Conservation (phyloP, 2,329 filamentous ascomycete species). For the Venturia nashicola region DNA sequence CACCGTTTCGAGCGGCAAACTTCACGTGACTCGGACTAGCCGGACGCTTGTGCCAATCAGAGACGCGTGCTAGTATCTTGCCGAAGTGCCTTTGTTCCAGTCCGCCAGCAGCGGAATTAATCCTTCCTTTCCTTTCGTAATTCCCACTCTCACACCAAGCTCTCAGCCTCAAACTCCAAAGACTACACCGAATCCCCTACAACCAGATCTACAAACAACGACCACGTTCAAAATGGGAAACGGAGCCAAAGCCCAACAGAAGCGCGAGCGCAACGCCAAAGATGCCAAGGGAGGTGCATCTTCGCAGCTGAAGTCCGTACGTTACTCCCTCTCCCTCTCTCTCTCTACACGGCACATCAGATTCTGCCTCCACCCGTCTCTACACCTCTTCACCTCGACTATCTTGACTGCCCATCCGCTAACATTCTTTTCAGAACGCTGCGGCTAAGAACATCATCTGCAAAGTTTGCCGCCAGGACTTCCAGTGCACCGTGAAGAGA, state of each 20-base stretch:
- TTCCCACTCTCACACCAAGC: neutral
- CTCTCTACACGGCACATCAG: neutral
- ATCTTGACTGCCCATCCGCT: neutral
- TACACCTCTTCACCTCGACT: neutral
- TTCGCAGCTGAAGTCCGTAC: constrained; percentile 24
- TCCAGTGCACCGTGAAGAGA: constrained; percentile 64
- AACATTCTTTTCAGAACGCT: constrained; percentile 42
- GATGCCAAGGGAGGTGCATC: constrained; percentile 21
- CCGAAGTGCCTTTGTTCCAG: neutral
- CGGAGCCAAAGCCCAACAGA: constrained; percentile 20
- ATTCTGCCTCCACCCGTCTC: neutral
- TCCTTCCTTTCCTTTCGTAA: neutral
- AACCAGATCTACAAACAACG: neutral
- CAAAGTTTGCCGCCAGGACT: constrained; percentile 63
- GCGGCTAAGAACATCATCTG: constrained; percentile 68
- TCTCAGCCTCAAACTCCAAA: neutral
- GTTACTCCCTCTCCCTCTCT: constrained; percentile 5
- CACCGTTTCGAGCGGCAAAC: too few species aligned
- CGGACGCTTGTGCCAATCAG: too few species aligned
- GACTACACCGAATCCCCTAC: neutral
- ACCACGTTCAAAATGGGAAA: constrained; percentile 5
- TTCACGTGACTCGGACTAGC: too few species aligned
- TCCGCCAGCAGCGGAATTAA: neutral
- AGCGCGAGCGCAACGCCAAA: constrained; percentile 22
- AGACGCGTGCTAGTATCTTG: too few species aligned